Conservation (phyloP, 2,329 filamentous ascomycete genomes). For the Pezicula radicicola region DNA sequence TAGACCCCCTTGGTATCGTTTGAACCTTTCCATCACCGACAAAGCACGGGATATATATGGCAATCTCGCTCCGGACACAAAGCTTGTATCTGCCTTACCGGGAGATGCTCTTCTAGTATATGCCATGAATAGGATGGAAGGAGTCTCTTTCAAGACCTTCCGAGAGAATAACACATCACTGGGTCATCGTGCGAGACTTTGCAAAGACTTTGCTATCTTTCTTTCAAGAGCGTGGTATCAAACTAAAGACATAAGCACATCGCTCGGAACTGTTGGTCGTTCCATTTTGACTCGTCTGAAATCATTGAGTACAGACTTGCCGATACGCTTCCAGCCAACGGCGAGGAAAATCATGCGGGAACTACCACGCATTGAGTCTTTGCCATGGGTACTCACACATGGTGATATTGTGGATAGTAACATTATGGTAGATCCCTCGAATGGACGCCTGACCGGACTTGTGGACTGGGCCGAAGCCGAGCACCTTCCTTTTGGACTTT, state of each 20-base stretch:
- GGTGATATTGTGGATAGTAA: slow-evolving; percentile 59
- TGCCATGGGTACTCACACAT: slow-evolving; percentile 57
- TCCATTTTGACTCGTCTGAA: slow-evolving; percentile 38
- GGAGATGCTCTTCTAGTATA: slow-evolving; percentile 32
- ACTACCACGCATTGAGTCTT: slow-evolving; percentile 33
- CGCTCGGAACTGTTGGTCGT: slow-evolving; percentile 35
- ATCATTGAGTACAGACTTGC: slow-evolving; percentile 33
- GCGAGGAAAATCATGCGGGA: slow-evolving; percentile 21
- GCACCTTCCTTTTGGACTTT: slow-evolving; percentile 55
- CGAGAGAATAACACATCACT: slow-evolving; percentile 3
- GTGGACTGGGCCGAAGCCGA: slow-evolving; percentile 66
- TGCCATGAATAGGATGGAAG: slow-evolving; percentile 38
- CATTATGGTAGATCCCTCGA: slow-evolving; percentile 45
- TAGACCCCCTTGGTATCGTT: slow-evolving; percentile 38
- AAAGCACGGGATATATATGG: slow-evolving; percentile 39
- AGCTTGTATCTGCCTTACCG: slow-evolving; percentile 33
- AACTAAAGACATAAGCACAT: neutral
- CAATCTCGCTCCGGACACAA: slow-evolving; percentile 38
- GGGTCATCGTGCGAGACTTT: slow-evolving; percentile 27
- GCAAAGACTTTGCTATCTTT: slow-evolving; percentile 39
- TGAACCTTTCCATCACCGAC: slow-evolving; percentile 35
- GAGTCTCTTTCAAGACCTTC: slow-evolving; percentile 34
- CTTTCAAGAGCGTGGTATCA: slow-evolving; percentile 36
- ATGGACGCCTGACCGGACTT: slow-evolving; percentile 46
- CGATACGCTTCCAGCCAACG: slow-evolving; percentile 24